Conservation (phyloP, 169 alveolate genomes). For the Plasmodium malariae region DNA sequence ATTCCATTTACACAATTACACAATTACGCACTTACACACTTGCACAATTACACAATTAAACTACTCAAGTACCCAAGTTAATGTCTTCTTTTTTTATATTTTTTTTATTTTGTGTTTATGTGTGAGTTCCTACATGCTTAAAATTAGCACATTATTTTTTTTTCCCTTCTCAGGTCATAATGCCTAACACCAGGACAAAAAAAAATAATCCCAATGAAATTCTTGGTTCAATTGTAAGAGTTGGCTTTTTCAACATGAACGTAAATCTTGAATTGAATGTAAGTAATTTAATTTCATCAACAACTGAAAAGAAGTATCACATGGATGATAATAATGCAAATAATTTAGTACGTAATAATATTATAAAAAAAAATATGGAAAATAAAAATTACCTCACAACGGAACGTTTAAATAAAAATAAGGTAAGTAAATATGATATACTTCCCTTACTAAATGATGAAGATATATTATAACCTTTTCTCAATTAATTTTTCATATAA, state of each 20-base stretch:
- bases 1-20: too few relatives aligned
- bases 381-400: neutral
- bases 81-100: neutral
- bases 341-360: neutral
- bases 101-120: neutral
- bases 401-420: neutral
- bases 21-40: too few relatives aligned
- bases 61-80: neutral
- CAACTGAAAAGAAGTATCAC: conserved; percentile 67
- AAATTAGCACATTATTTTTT: neutral
- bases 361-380: neutral
- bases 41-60: neutral
- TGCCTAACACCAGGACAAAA: conserved; percentile 49
- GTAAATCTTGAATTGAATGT: conserved; percentile 62
- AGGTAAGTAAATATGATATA: conserved; percentile 60
- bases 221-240: conserved; percentile 28
- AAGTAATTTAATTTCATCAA: conserved; percentile 60
- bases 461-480: too few relatives aligned
- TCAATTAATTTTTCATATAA: too few relatives aligned
- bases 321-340: neutral
- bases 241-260: conserved; percentile 62
- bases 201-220: conserved; percentile 10
- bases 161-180: conserved; percentile 30
- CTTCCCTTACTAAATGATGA: conserved; percentile 21
- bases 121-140: neutral